phyloP scores from a whole-genome alignment of 345 rosid genomes.

The Linum lewisii region DNA sequence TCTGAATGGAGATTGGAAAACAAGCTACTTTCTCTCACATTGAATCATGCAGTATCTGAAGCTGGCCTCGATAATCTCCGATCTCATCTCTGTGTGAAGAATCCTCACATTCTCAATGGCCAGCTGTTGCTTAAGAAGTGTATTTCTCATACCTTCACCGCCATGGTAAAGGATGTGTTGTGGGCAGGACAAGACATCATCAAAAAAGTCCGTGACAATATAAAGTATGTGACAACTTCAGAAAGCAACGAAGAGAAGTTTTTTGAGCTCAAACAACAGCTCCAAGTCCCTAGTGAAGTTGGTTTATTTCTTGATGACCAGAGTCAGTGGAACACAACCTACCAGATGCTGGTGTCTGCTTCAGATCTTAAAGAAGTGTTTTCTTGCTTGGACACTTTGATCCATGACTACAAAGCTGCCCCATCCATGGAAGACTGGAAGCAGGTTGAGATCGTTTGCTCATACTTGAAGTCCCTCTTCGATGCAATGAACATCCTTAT shows the following conservation, averaged over 20 bases:
- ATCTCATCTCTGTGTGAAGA: slow-evolving; percentile 53
- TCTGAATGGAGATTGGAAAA: slow-evolving; percentile 78
- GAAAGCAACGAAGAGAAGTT: slow-evolving; percentile 83
- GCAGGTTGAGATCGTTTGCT: slow-evolving; percentile 54
- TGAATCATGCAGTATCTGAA: slow-evolving; percentile 42
- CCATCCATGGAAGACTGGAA: slow-evolving; percentile 74
- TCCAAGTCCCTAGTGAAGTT: slow-evolving; percentile 73
- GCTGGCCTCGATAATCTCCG: slow-evolving; percentile 53
- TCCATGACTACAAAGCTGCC: slow-evolving; percentile 63
- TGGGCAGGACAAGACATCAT: slow-evolving; percentile 41
- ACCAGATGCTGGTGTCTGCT: slow-evolving; percentile 76
- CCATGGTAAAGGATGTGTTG: slow-evolving; percentile 51
- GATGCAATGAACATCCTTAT: slow-evolving; percentile 57
- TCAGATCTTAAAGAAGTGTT: slow-evolving; percentile 79
- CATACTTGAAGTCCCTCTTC: slow-evolving; percentile 57
- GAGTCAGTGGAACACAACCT: slow-evolving; percentile 75
- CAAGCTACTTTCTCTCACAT: slow-evolving; percentile 65
- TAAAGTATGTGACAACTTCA: slow-evolving; percentile 79
- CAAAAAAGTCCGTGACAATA: slow-evolving; percentile 69
- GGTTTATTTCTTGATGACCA: slow-evolving; percentile 55
- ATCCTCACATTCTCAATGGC: slow-evolving; percentile 68
- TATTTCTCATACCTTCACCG: slow-evolving; percentile 44
- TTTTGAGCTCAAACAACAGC: slow-evolving; percentile 75
- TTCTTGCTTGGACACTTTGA: slow-evolving; percentile 71
- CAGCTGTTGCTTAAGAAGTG: slow-evolving; percentile 66